A percentile compares a stretch with the other conserved stretches of the same genome.
Evolutionary conservation across 306 rosid genomes (phyloP).

Genomic region (Myrica gale): DNA sequence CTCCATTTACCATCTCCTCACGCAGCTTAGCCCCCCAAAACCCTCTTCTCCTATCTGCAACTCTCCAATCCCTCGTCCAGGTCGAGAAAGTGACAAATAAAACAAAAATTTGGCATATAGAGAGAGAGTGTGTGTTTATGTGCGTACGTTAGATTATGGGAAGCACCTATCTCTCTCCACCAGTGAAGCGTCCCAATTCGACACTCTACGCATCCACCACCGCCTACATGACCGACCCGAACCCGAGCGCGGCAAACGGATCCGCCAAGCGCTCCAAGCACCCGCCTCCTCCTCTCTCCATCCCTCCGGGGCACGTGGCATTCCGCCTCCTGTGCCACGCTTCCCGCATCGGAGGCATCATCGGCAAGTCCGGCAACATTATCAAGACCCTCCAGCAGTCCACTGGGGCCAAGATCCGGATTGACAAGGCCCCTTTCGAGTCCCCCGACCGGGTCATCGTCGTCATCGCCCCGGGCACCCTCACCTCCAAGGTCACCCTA

Average conservation of each 20-base stretch:
- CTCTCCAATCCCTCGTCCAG: neutral
- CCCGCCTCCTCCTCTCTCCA: slow-evolving; percentile 43
- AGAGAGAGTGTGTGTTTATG: neutral
- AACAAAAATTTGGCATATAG: neutral
- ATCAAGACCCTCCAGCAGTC: slow-evolving; percentile 72
- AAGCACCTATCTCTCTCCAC: slow-evolving; percentile 59
- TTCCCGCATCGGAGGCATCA: slow-evolving; percentile 87
- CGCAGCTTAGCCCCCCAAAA: slow-evolving; percentile 18
- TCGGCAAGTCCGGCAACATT: slow-evolving; percentile 77
- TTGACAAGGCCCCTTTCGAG: slow-evolving; percentile 67
- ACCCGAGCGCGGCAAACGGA: slow-evolving; percentile 39
- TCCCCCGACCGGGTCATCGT: slow-evolving; percentile 70
- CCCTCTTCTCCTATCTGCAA: slow-evolving; percentile 1
- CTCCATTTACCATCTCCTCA: neutral
- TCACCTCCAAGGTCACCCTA: slow-evolving; percentile 31
- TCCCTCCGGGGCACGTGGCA: slow-evolving; percentile 65
- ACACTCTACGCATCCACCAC: slow-evolving; percentile 7
- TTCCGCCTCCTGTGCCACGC: slow-evolving; percentile 90
- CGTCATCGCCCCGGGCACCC: slow-evolving; percentile 44
- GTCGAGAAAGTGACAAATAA: neutral
- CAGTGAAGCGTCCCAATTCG: slow-evolving; percentile 57
- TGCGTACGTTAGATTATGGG: slow-evolving; percentile 50
- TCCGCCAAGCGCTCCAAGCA: slow-evolving; percentile 61
- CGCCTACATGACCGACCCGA: slow-evolving; percentile 40
- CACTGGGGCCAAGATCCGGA: slow-evolving; percentile 85